These are phyloP conservation scores for Xylariaceae sp. DNA, from an alignment of 2,329 filamentous ascomycete species.

Conservation along the genomic window DNA sequence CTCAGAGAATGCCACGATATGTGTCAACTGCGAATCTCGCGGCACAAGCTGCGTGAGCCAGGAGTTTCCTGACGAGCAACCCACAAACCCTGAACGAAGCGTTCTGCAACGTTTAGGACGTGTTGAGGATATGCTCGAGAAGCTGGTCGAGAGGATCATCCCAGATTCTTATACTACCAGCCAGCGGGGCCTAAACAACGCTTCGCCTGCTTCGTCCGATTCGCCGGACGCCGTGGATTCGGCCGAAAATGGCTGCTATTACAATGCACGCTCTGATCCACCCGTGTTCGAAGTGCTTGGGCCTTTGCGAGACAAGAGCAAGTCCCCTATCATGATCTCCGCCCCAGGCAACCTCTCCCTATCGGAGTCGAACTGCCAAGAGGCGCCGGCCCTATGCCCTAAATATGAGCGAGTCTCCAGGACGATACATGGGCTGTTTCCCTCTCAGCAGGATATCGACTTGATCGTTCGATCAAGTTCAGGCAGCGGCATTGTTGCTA, in stretches of 20 bases:
- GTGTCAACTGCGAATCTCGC: conserved; percentile 41
- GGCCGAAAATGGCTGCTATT: conserved; percentile 28
- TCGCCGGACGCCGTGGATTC: conserved; percentile 27
- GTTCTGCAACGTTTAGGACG: conserved; percentile 41
- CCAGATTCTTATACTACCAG: conserved; percentile 25
- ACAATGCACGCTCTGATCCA: conserved; percentile 27
- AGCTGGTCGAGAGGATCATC: conserved; percentile 38
- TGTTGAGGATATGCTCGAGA: conserved; percentile 44
- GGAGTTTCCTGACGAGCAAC: conserved; percentile 38
- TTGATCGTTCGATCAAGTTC: conserved; percentile 28
- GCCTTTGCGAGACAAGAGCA: conserved; percentile 12
- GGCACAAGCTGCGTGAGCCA: conserved; percentile 41
- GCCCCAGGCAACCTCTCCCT: conserved; percentile 12
- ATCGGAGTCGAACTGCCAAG: conserved; percentile 19
- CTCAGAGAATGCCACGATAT: conserved; percentile 36
- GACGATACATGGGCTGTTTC: conserved; percentile 33
- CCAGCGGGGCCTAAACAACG: conserved; percentile 24
- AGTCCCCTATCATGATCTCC: background rate
- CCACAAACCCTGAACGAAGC: conserved; percentile 34
- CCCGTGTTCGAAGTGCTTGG: conserved; percentile 30
- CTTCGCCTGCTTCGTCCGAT: conserved; percentile 25
- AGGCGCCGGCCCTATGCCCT: conserved; percentile 19
- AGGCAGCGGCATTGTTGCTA: conserved; percentile 28
- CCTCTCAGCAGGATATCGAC: conserved; percentile 33
- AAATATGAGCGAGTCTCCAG: conserved; percentile 34